Evolutionary conservation across 2,329 filamentous ascomycete species (phyloP).

Genomic region (Talaromyces verruculosus): DNA sequence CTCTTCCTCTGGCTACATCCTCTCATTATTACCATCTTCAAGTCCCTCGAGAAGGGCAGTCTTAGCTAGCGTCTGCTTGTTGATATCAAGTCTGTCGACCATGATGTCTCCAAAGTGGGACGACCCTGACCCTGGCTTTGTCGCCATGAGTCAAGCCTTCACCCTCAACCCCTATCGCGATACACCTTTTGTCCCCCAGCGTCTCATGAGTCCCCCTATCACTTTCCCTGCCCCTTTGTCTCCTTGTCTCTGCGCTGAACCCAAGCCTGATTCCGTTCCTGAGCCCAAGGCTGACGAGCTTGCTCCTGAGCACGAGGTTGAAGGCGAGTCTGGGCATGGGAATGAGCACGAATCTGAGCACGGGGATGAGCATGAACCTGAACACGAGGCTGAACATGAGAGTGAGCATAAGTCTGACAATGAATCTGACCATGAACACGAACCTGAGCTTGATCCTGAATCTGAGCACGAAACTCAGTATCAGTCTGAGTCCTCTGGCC

Average conservation of each 20-base stretch:
- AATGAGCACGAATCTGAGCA: no score
- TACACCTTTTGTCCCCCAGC: not conserved
- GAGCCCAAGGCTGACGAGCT: not conserved
- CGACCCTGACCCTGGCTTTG: conserved; percentile 4
- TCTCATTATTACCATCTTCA: not conserved
- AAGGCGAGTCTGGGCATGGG: not conserved
- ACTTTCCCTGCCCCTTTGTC: not conserved
- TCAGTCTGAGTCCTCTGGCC: not conserved
- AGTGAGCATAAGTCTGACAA: not conserved
- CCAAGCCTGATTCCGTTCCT: not conserved
- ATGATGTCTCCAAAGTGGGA: conserved; percentile 4
- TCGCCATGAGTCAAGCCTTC: not conserved
- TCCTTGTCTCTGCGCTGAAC: not conserved
- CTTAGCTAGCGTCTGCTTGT: not conserved
- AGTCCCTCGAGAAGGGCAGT: not conserved
- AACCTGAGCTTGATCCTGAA: not conserved
- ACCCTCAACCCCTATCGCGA: not conserved
- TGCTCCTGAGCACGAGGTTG: not conserved
- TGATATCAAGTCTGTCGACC: not conserved
- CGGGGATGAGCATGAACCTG: not conserved
- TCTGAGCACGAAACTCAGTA: not conserved
- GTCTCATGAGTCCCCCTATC: not conserved
- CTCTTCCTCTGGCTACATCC: not conserved
- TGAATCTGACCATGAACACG: not conserved
- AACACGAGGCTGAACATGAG: not conserved